Evolutionary conservation across 768 basidiomycete genomes (phyloP).

Genomic region (Suillus weaverae): DNA sequence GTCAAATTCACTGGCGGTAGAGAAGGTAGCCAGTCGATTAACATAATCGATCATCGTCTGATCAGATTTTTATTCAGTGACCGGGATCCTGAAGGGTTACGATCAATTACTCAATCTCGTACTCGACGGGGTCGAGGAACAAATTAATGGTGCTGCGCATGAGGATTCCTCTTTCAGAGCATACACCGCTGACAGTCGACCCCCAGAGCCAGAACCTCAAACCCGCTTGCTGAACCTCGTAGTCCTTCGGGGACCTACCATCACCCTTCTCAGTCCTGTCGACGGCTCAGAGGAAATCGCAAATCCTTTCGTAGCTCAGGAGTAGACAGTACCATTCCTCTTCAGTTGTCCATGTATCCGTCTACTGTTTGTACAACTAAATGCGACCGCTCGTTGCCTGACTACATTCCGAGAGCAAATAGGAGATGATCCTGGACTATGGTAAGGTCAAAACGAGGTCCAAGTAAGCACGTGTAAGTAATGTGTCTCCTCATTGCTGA

Average conservation of each 20-base stretch:
- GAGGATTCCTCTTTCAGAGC: not conserved
- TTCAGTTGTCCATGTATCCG: not conserved
- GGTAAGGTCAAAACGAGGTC: conserved; percentile 6
- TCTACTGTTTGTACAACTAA: conserved; percentile 4
- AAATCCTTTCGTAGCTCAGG: conserved; percentile 81
- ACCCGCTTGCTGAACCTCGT: conserved; percentile 76
- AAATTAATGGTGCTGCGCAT: conserved; percentile 56
- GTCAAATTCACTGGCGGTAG: conserved; percentile 99
- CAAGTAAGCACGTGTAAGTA: conserved; percentile 3
- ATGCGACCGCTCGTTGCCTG: conserved; percentile 13
- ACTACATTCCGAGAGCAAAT: conserved; percentile 16
- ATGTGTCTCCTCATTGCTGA: not conserved
- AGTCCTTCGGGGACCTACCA: conserved; percentile 91
- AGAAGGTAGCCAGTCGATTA: conserved; percentile 59
- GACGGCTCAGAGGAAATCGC: conserved; percentile 95
- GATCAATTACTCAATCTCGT: conserved; percentile 97
- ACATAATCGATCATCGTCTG: not conserved
- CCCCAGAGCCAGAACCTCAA: conserved; percentile 62
- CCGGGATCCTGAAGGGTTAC: conserved; percentile 90
- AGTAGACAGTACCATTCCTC: conserved; percentile 36
- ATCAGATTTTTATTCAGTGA: conserved; percentile 51
- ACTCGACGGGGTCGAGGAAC: conserved; percentile 92
- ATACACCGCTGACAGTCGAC: not conserved
- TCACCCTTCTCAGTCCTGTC: conserved; percentile 90
- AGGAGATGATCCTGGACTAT: conserved; percentile 15